phyloP scores from a whole-genome alignment of 2,329 filamentous ascomycete species.

The Diplodia intermedia region DNA sequence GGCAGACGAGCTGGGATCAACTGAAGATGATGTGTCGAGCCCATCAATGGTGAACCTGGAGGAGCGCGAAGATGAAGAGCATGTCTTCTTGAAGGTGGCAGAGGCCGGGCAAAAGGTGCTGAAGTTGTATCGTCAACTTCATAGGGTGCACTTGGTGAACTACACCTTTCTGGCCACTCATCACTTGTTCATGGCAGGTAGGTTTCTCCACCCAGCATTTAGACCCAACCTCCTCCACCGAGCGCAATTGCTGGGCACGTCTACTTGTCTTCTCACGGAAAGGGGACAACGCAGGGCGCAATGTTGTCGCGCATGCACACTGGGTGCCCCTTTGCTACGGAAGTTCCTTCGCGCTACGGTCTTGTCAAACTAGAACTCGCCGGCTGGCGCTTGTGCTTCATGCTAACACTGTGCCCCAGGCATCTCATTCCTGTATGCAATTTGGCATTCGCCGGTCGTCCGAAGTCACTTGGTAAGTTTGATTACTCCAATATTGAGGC shows the following conservation, averaged over 20 bases:
- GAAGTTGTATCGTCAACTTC: constrained; percentile 87
- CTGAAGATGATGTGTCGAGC: constrained; percentile 64
- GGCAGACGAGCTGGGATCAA: constrained; percentile 73
- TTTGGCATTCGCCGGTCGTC: constrained; percentile 93
- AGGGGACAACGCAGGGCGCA: not conserved
- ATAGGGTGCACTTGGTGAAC: constrained; percentile 87
- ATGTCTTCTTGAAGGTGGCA: constrained; percentile 92
- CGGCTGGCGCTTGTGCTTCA: not conserved
- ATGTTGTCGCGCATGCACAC: not conserved
- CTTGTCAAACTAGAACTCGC: no score
- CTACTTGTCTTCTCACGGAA: not conserved
- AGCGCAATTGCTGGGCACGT: not conserved
- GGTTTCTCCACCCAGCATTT: constrained; percentile 36
- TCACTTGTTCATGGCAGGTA: constrained; percentile 95
- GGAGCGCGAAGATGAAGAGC: constrained; percentile 80
- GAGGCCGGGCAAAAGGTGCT: constrained; percentile 93
- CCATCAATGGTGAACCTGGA: constrained; percentile 69
- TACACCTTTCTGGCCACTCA: constrained; percentile 96
- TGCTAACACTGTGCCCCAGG: constrained; percentile 49
- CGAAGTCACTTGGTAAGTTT: constrained; percentile 78
- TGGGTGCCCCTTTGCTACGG: not conserved
- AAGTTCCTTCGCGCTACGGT: not conserved
- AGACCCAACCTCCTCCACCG: not conserved
- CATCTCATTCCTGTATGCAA: constrained; percentile 93
- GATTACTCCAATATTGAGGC: constrained; percentile 6